phyloP scores from a whole-genome alignment of 176 grass and related monocot genomes.

The Tillandsia fasciculata region DNA sequence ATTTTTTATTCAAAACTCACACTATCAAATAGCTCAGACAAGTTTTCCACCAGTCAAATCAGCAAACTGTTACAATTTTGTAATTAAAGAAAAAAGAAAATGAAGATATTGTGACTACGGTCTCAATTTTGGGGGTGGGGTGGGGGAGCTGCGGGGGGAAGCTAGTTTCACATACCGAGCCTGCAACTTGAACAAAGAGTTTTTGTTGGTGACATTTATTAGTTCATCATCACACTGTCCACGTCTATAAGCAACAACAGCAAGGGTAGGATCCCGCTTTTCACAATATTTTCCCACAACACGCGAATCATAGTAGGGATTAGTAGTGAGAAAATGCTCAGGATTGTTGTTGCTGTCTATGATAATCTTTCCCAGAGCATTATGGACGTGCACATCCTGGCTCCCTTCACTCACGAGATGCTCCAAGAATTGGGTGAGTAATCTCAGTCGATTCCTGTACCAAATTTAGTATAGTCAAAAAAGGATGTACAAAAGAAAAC shows the following conservation, averaged over 20 bases:
- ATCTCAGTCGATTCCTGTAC: constrained; percentile 59
- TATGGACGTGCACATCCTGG: constrained; percentile 96
- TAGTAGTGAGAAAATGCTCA: constrained; percentile 96
- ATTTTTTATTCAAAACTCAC: no score
- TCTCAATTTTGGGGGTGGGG: no score
- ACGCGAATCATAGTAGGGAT: constrained; percentile 95
- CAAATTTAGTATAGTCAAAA: no score
- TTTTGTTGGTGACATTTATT: constrained; percentile 87
- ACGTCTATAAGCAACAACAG: constrained; percentile 90
- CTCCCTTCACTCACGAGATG: constrained; percentile 89
- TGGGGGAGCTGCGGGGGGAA: constrained; percentile 2
- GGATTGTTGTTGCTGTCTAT: constrained; percentile 97
- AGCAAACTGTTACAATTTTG: not conserved
- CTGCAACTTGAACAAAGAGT: constrained; percentile 92
- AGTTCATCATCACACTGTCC: constrained; percentile 92
- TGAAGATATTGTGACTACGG: not conserved
- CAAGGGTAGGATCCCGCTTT: constrained; percentile 89
- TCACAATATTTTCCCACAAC: constrained; percentile 98
- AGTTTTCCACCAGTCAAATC: no score
- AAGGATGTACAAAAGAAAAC: no score
- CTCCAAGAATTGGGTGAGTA: constrained; percentile 89
- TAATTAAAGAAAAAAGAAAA: not conserved
- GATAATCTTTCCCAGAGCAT: constrained; percentile 94
- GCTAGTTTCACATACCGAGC: constrained; percentile 46
- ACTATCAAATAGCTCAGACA: no score